phyloP scores from a whole-genome alignment of 176 grass and related monocot genomes.

The Oryza brachyantha region DNA sequence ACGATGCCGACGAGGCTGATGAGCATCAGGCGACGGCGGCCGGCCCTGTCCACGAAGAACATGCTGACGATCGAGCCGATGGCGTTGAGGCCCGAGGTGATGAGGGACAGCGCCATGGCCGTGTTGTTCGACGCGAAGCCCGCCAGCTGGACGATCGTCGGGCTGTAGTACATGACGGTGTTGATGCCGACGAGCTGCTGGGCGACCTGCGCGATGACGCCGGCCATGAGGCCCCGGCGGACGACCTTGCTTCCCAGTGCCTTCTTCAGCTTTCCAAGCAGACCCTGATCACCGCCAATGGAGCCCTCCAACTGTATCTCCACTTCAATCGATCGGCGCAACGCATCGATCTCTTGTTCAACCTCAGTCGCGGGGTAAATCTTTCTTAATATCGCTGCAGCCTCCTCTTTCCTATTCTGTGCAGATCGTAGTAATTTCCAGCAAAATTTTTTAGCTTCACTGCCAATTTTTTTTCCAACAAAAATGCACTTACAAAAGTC shows the following conservation, averaged over 20 bases:
- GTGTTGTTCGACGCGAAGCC: conserved; percentile 87
- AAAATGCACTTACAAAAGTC: neutral
- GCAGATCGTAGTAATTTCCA: conserved; percentile 9
- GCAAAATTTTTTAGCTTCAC: neutral
- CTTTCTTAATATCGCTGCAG: conserved; percentile 63
- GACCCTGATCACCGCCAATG: conserved; percentile 53
- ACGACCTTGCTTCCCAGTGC: conserved; percentile 67
- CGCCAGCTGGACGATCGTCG: conserved; percentile 89
- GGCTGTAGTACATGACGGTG: conserved; percentile 99
- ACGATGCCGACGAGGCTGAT: conserved; percentile 79
- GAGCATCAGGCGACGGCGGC: conserved; percentile 73
- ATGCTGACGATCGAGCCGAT: conserved; percentile 85
- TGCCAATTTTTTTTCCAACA: neutral
- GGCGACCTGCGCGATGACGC: conserved; percentile 75
- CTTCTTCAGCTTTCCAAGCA: conserved; percentile 63
- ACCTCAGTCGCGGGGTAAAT: conserved; percentile 83
- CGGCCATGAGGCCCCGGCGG: conserved; percentile 70
- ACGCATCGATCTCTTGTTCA: conserved; percentile 82
- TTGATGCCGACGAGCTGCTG: conserved; percentile 97
- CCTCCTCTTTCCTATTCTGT: conserved; percentile 90
- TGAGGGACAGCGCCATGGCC: conserved; percentile 74
- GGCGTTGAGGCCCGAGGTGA: conserved; percentile 86
- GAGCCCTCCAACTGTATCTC: conserved; percentile 81
- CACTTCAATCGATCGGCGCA: conserved; percentile 64
- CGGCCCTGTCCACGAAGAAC: conserved; percentile 82